Evolutionary conservation across 225 moss, liverwort and hornwort species (phyloP), one percentile per base, ranked within the genome.

Genomic region (Thuidium tamariscinum): DNA sequence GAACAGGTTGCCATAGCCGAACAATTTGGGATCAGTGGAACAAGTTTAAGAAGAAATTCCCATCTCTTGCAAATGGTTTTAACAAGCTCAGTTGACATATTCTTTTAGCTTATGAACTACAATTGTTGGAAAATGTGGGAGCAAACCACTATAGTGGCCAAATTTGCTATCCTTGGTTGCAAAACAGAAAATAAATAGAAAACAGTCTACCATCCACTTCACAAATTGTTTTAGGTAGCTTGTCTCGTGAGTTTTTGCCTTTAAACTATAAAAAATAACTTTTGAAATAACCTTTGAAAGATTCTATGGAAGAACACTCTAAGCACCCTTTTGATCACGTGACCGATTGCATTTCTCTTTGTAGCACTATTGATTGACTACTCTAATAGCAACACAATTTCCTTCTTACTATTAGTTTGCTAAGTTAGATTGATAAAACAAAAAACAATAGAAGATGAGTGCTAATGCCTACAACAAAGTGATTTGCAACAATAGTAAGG

Each of bases 401-500:
- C 3, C 2, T 7, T 32, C 4, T 32, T 1, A n/a, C n/a, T n/a
- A n/a, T 12, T 2, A 32, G 3, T 3, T 48, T 20, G 10, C 20
- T 32, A 20, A 32, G 1, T 20, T 20, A 74, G 7, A 19, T 0
- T 0, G 1, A 3, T 20, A 20, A 4, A 49, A 32, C 0, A 7
- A 0, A 49, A 49, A 74, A 20, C 11, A 32, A 49, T 18, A 19
- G 14, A 15, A 15, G 34, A 36, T 10, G 23, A 76, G 21, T 56
- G 16, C 26, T 2, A 16, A 37, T 39, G 7, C 36, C 4, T 56
- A 26, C 11, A 55, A 10, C 1, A 37, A 55, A 37, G 21, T 25
- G 10, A 77, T 16, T 55, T 26, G 37, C 4, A 1, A 55, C 1
- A 1, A 0, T 34, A 5, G 13, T 10, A 74, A 74, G 22, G 13